These are phyloP conservation scores for Daldinia decipiens DNA, from an alignment of 495 filamentous ascomycete genomes.

Conservation along the genomic window DNA sequence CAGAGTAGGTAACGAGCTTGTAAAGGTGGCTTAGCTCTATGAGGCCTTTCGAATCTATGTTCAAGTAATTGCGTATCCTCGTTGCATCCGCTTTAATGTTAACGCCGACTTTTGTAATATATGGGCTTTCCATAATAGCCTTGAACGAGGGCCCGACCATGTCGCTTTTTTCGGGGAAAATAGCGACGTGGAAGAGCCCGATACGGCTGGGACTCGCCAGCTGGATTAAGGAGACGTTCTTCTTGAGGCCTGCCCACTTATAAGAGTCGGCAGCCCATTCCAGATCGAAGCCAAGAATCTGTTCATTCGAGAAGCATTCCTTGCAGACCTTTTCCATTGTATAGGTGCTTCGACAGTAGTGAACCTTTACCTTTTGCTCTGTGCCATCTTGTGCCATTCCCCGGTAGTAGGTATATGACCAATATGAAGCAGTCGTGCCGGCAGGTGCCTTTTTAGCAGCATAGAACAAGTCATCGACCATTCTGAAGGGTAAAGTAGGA, in stretches of 20 bases:
- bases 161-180: constrained; percentile 64
- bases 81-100: constrained; percentile 77
- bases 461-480: constrained; percentile 56
- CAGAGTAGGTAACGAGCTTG: constrained; percentile 73
- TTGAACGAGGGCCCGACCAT: constrained; percentile 76
- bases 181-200: constrained; percentile 80
- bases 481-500: constrained; percentile 55
- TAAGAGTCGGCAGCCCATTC: constrained; percentile 76
- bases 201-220: constrained; percentile 82
- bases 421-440: constrained; percentile 63
- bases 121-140: constrained; percentile 73
- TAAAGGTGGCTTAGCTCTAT: constrained; percentile 85
- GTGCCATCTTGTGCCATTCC: constrained; percentile 51
- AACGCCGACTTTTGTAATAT: constrained; percentile 82
- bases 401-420: constrained; percentile 74
- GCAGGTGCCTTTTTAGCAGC: constrained; percentile 53
- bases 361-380: constrained; percentile 64
- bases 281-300: constrained; percentile 83
- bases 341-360: constrained; percentile 77
- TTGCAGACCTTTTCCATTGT: constrained; percentile 72
- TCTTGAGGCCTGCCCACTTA: constrained; percentile 59
- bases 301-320: constrained; percentile 72
- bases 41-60: constrained; percentile 69
- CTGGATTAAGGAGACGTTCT: constrained; percentile 82
- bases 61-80: constrained; percentile 72